A percentile compares a stretch with the other conserved stretches of the same genome.
Evolutionary conservation across 116 monocot genomes (phyloP).

Genomic region (Zostera marina): DNA sequence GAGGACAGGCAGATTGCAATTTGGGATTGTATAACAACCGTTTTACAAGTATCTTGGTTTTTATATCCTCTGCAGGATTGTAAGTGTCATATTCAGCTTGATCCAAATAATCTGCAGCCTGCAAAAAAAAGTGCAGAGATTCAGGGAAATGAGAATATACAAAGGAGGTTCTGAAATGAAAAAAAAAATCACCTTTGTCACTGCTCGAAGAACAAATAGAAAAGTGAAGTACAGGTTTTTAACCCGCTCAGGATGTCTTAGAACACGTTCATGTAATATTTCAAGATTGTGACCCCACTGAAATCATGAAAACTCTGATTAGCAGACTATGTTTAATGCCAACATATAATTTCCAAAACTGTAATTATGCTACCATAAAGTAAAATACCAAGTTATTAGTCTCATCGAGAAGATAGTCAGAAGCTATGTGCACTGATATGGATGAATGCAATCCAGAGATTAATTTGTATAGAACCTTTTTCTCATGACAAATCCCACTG

Average conservation of each 20-base stretch:
- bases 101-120: slow-evolving; percentile 88
- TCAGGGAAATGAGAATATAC: neutral
- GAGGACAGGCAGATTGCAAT: slow-evolving; percentile 68
- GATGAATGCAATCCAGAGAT: slow-evolving; percentile 94
- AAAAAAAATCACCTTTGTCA: slow-evolving; percentile 53
- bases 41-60: slow-evolving; percentile 71
- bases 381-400: slow-evolving; percentile 7
- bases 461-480: slow-evolving; percentile 74
- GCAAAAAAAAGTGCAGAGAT: slow-evolving; percentile 1
- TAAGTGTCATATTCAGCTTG: slow-evolving; percentile 88
- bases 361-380: neutral
- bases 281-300: slow-evolving; percentile 90
- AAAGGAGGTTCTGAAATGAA: neutral
- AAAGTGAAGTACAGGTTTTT: slow-evolving; percentile 79
- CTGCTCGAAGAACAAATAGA: slow-evolving; percentile 93
- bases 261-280: slow-evolving; percentile 60
- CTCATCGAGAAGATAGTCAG: slow-evolving; percentile 85
- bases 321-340: too few relatives aligned
- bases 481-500: slow-evolving; percentile 70
- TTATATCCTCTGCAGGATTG: slow-evolving; percentile 65
- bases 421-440: slow-evolving; percentile 90
- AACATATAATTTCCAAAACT: too few relatives aligned
- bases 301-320: neutral
- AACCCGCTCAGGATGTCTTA: slow-evolving; percentile 66
- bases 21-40: slow-evolving; percentile 65